Evolutionary conservation across 768 basidiomycete species (phyloP), one percentile per base, ranked within the genome.

Genomic region (Rhodotorula babjevae): DNA sequence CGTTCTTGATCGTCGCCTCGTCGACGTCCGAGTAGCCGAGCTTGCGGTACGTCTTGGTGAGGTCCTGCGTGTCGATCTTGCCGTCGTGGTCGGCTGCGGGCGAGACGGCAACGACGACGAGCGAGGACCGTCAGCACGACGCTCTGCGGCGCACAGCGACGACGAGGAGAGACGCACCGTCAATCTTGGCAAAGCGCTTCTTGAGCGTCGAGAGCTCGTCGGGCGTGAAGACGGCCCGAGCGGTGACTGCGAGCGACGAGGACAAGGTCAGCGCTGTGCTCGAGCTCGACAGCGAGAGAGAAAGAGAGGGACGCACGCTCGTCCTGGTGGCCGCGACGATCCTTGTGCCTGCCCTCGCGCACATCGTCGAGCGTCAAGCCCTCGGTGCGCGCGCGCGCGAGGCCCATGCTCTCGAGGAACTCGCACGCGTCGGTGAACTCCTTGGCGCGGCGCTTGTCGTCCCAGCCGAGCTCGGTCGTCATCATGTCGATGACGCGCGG

Each of bases 401-500:
- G 84, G 0, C 94, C 94, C 95, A 97, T 97, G 76, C 86, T 89
- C 69, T 83, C 84, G 53, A 96, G 84, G 83, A 92, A 95, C 56
- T 79, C 80, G 29, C 89, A 83, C 0, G 88, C 87, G 46, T 83
- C 81, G 67, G 89, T 83, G 81, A 84, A 84, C 78, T 97, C 90
- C 67, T 82, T 77, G 64, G 82, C 81, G 76, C 87, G 86, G 77
- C 88, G 85, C 25, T 83, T 76, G 40, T 82, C 80, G 71, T 85
- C 84, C 95, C 95, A 99, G 21, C 84, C 83, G 12, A 94, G 85
- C 79, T 97, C 93, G 25, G 85, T 85, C 10, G 87, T 86, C 93
- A 97, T 95, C 80, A 96, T 90, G 69, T 92, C 91, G 72, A 95
- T 88, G 61, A 99, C 89, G 44, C 86, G 85, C 6, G 94, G 93